Evolutionary conservation across 345 rosid genomes (phyloP), one percentile per base, ranked within the genome.

Genomic region (Turritis glabra): DNA sequence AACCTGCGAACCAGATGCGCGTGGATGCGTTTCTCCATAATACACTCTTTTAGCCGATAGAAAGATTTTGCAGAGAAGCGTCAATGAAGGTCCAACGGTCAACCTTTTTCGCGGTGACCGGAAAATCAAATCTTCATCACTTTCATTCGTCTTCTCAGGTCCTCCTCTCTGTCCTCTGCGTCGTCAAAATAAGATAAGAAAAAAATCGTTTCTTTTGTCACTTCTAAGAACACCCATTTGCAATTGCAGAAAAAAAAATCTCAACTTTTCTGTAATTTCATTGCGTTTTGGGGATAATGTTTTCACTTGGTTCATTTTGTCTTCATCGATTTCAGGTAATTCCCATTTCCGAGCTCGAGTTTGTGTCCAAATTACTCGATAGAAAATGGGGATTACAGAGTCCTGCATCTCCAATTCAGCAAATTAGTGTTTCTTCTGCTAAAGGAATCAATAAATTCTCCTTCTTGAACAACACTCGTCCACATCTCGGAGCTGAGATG

Each of bases 371-470:
- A 64, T 71, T 93, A 80, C 92, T 91, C 10, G 81, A 85, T 46
- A 83, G 97, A 61, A 89, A 69, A 66, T 91, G 98, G 97, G 78
- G 84, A 61, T 68, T 91, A 74, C 81, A 3, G 2, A 73, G 50
- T n/a, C 92, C 96, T 3, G 89, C 84, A 71, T 53, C 92, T n/a
- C 71, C 77, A 64, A 80, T 89, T 79, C 89, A 93, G 53, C 82
- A 81, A 65, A 81, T 91, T 68, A 50, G 29, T 47, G 43, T 87
- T 9, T 78, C 89, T 66, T 52, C 84, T 13, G 3, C 1, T 4
- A 79, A 74, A 38, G 73, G 33, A 30, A 52, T 79, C 25, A 26
- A 67, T 26, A 67, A 66, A 9, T 10, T 74, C 54, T 79, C 83
- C 23, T 83, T 84, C 71, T 30, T 41, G 17, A 88, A 77, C 80